A percentile compares a stretch with the other conserved stretches of the same genome.
phyloP scores from a whole-genome alignment of 768 basidiomycete species.

The Coprinopsis sp. region DNA sequence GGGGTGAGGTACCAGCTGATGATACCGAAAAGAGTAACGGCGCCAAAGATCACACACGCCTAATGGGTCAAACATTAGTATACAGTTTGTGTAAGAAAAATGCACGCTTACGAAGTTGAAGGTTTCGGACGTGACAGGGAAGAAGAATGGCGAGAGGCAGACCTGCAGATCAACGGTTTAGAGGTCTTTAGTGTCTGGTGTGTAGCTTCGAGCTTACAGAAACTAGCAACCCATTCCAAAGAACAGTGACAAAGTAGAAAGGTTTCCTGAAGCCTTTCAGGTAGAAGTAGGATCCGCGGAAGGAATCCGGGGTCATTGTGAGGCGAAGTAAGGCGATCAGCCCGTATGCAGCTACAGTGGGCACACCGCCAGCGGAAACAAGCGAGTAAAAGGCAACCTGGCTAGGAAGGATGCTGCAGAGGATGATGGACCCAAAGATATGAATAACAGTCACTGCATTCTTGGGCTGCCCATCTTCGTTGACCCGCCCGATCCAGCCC shows the following conservation, averaged over 20 bases:
- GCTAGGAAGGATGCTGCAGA: conserved; percentile 88
- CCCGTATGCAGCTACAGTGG: conserved; percentile 85
- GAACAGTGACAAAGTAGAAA: conserved; percentile 61
- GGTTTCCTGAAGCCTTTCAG: conserved; percentile 62
- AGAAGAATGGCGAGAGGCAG: conserved; percentile 82
- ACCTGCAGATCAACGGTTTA: conserved; percentile 39
- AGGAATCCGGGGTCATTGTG: conserved; percentile 71
- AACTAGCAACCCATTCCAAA: conserved; percentile 75
- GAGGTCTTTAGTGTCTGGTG: conserved; percentile 6
- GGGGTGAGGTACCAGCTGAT: conserved; percentile 77
- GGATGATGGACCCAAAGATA: conserved; percentile 63
- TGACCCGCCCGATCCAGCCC: conserved; percentile 75
- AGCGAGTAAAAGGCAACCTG: conserved; percentile 91
- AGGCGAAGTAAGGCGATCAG: conserved; percentile 74
- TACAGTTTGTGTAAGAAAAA: conserved; percentile 1
- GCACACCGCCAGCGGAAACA: conserved; percentile 80
- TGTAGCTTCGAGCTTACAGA: conserved; percentile 44
- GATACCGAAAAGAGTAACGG: conserved; percentile 73
- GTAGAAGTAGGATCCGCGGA: conserved; percentile 68
- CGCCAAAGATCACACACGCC: conserved; percentile 76
- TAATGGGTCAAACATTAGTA: conserved; percentile 21
- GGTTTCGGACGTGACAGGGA: conserved; percentile 68
- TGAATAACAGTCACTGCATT: conserved; percentile 88
- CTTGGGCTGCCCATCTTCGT: conserved; percentile 64
- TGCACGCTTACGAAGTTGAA: conserved; percentile 76